phyloP scores from a whole-genome alignment of 2,329 filamentous ascomycete species.

The Apiospora rasikravindrae region DNA sequence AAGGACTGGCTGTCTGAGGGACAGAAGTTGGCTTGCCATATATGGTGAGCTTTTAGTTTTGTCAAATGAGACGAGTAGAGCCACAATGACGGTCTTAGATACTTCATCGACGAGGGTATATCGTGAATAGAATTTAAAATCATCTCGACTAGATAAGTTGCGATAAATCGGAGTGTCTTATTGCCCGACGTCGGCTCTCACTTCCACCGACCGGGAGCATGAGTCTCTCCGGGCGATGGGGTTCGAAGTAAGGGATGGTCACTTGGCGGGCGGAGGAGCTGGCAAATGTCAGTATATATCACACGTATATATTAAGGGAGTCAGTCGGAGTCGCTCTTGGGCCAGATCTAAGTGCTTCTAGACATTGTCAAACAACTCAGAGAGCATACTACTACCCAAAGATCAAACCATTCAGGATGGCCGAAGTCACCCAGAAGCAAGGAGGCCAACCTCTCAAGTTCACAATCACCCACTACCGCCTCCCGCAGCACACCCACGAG shows the following conservation, averaged over 20 bases:
- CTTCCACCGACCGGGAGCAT: background rate
- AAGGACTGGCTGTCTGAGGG: too few relatives aligned
- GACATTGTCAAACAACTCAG: background rate
- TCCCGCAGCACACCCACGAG: conserved; percentile 36
- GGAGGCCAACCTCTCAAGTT: conserved; percentile 28
- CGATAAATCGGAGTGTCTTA: background rate
- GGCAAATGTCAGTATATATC: background rate
- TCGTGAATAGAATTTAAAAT: background rate
- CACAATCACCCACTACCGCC: conserved; percentile 37
- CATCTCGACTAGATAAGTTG: background rate
- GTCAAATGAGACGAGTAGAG: background rate
- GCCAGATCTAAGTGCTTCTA: too few relatives aligned
- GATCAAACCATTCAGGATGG: conserved; percentile 20
- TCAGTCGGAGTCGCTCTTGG: background rate
- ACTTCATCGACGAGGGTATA: background rate
- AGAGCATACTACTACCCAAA: background rate
- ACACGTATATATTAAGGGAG: background rate
- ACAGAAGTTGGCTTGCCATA: too few relatives aligned
- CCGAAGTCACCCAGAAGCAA: background rate
- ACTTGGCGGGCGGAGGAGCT: background rate
- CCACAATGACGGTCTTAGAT: too few relatives aligned
- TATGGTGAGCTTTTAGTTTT: background rate
- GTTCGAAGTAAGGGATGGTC: background rate
- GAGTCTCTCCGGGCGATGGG: background rate
- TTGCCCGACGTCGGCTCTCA: background rate